Evolutionary conservation across 164 flowering plant genomes (phyloP).

Genomic region (Macadamia integrifolia): DNA sequence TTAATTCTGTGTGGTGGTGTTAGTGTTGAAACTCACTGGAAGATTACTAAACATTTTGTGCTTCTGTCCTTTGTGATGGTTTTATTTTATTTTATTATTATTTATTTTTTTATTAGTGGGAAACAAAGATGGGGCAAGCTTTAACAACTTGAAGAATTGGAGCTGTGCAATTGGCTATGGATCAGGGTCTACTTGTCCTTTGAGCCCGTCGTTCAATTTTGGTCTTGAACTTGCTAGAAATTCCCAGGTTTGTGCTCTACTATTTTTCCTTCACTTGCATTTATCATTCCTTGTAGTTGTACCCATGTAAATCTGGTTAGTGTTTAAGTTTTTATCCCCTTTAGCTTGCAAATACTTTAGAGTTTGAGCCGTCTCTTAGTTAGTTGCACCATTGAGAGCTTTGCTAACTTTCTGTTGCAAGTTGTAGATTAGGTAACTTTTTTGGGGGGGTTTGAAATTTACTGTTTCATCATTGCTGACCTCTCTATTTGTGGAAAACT

Average conservation of each 20-base stretch:
- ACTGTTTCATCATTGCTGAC: too few species aligned
- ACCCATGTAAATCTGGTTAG: not conserved
- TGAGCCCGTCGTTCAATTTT: slow-evolving; percentile 93
- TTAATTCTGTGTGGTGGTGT: not conserved
- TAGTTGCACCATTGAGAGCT: too few species aligned
- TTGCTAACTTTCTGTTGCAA: too few species aligned
- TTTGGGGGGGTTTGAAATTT: too few species aligned
- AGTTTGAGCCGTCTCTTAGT: too few species aligned
- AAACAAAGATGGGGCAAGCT: slow-evolving; percentile 36
- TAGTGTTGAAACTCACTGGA: slow-evolving; percentile 1
- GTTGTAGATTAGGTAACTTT: too few species aligned
- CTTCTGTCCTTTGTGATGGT: slow-evolving; percentile 3
- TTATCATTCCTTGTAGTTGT: not conserved
- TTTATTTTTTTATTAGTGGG: slow-evolving; percentile 33
- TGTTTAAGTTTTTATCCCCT: too few species aligned
- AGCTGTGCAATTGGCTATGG: slow-evolving; percentile 87
- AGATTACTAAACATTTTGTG: not conserved
- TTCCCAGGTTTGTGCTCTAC: slow-evolving; percentile 50
- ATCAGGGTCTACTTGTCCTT: slow-evolving; percentile 72
- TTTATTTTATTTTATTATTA: not conserved
- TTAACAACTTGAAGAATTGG: slow-evolving; percentile 60
- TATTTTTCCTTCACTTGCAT: not conserved
- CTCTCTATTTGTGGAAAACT: too few species aligned
- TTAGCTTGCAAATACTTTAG: too few species aligned
- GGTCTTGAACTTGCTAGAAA: slow-evolving; percentile 77